phyloP scores from a whole-genome alignment of 345 rosid genomes.

The Bretschneidera sinensis region DNA sequence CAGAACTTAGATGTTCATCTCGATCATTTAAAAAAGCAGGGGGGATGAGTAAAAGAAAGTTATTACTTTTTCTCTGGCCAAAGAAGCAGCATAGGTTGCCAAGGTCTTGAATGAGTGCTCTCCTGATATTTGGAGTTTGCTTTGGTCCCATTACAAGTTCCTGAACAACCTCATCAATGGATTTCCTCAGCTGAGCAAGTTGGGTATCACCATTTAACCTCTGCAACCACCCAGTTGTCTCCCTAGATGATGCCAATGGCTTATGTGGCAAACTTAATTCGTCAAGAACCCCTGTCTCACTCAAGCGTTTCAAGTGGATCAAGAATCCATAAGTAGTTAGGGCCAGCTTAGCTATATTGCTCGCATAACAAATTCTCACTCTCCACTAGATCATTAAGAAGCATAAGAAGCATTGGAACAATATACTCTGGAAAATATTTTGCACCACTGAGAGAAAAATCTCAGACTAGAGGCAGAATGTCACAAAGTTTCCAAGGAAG shows the following conservation, averaged over 20 bases:
- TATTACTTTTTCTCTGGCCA: conserved; percentile 95
- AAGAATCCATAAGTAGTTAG: conserved; percentile 93
- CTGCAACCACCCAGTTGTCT: conserved; percentile 50
- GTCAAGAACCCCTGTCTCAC: conserved; percentile 76
- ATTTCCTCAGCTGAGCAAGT: conserved; percentile 77
- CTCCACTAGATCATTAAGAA: no score
- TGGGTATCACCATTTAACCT: conserved; percentile 57
- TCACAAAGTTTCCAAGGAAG: conserved; percentile 93
- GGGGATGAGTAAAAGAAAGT: conserved; percentile 85
- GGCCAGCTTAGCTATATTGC: conserved; percentile 91
- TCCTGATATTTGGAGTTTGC: conserved; percentile 91
- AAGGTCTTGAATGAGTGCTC: conserved; percentile 91
- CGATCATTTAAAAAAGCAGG: conserved; percentile 97
- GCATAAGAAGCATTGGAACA: conserved; percentile 96
- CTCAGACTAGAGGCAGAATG: conserved; percentile 89
- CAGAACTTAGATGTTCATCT: conserved; percentile 94
- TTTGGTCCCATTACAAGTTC: conserved; percentile 99
- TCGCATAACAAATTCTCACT: conserved; percentile 95
- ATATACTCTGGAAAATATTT: conserved; percentile 95
- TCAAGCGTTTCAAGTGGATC: conserved; percentile 77
- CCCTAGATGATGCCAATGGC: conserved; percentile 38
- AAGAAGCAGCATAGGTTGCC: conserved; percentile 86
- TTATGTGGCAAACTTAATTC: conserved; percentile 49
- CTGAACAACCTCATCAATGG: conserved; percentile 93
- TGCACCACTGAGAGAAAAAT: conserved; percentile 98